Evolutionary conservation across 176 grass and related monocot genomes (phyloP).

Genomic region (Aegilops longissima): DNA sequence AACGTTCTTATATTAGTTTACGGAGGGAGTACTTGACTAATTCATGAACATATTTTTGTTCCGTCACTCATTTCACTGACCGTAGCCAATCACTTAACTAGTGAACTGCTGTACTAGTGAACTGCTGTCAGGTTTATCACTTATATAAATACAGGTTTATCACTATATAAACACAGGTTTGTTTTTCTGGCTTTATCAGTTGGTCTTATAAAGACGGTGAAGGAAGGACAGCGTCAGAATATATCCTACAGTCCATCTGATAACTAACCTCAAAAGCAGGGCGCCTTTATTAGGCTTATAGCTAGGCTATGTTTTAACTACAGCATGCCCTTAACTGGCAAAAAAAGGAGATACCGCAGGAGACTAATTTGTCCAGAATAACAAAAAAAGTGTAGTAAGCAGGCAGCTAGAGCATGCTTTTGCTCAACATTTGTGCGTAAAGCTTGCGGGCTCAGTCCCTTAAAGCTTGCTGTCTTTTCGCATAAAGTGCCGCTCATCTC

Average conservation of each 20-base stretch:
- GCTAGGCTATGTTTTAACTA: neutral
- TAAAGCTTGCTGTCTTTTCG: slow-evolving; percentile 40
- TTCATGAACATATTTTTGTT: too few species aligned
- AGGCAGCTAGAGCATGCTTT: neutral
- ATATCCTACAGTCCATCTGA: neutral
- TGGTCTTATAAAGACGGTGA: neutral
- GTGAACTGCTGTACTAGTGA: neutral
- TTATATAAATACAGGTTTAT: neutral
- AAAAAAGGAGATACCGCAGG: neutral
- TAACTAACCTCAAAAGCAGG: neutral
- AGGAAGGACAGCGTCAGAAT: neutral
- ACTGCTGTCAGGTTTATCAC: neutral
- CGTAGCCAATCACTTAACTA: too few species aligned
- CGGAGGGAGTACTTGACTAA: too few species aligned
- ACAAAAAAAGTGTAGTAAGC: neutral
- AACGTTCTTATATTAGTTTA: too few species aligned
- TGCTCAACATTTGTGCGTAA: neutral
- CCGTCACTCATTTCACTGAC: too few species aligned
- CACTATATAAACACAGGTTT: neutral
- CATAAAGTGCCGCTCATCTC: slow-evolving; percentile 2
- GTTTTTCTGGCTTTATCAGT: neutral
- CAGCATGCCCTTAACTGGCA: neutral
- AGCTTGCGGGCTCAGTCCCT: neutral
- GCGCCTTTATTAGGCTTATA: neutral
- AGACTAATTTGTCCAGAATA: neutral